Conservation (phyloP, 208 protist genomes). For the Trypanosoma caninum region DNA sequence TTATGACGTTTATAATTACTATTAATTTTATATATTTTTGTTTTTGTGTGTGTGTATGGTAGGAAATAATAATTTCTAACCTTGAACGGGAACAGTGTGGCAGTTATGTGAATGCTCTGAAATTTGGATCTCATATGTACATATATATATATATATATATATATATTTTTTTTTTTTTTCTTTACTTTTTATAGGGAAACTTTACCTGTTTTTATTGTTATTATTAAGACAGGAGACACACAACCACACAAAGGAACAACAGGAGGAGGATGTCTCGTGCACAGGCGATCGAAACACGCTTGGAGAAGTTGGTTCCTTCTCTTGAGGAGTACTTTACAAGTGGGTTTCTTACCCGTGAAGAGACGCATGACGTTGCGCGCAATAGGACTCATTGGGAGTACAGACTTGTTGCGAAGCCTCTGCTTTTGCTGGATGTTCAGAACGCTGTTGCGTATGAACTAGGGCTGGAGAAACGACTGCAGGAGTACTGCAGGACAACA, state of each 20-base stretch:
- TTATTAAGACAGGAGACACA: background rate
- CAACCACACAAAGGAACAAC: background rate
- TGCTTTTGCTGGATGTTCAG: constrained; percentile 82
- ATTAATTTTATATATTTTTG: too few relatives aligned
- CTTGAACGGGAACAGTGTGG: too few relatives aligned
- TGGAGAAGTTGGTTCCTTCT: constrained; percentile 82
- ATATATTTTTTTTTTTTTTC: background rate
- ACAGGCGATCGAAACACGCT: constrained; percentile 81
- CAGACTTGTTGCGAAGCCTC: constrained; percentile 80
- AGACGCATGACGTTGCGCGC: constrained; percentile 64
- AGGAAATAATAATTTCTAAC: too few relatives aligned
- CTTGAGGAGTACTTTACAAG: constrained; percentile 85
- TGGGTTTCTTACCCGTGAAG: constrained; percentile 70
- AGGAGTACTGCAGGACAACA: constrained; percentile 54
- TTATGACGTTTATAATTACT: too few relatives aligned
- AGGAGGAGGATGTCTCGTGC: constrained; percentile 60
- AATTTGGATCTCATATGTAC: background rate
- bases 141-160: background rate
- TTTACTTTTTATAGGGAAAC: background rate
- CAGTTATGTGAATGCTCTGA: too few relatives aligned
- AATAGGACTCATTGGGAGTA: constrained; percentile 84
- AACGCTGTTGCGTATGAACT: constrained; percentile 74
- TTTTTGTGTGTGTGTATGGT: background rate
- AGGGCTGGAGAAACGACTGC: constrained; percentile 60
- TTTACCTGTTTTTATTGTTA: background rate